A percentile compares a stretch with the other conserved stretches of the same genome.
Evolutionary conservation across 140 eudicot species (phyloP).

Genomic region (Bidens hawaiensis): DNA sequence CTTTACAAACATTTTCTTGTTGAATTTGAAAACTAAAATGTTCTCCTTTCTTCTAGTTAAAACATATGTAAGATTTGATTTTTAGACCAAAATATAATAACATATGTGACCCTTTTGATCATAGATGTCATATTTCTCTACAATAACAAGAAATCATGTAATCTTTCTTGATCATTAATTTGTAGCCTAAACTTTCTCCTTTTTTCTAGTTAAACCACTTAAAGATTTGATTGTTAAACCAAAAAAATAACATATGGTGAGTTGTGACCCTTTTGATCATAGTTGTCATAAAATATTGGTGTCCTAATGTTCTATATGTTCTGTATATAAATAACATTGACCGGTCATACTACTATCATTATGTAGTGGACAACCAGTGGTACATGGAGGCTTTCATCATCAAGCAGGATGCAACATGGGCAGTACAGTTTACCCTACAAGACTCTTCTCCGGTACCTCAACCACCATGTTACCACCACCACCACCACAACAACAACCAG

Average conservation of each 20-base stretch:
- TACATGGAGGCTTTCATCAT: conserved; percentile 63
- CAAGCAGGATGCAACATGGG: conserved; percentile 41
- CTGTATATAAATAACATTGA: background rate
- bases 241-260: too few species aligned
- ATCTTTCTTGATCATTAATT: too few species aligned
- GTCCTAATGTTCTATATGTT: conserved; percentile 9
- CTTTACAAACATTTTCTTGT: too few species aligned
- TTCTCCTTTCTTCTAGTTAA: too few species aligned
- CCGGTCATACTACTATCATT: background rate
- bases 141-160: too few species aligned
- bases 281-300: background rate
- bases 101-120: too few species aligned
- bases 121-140: too few species aligned
- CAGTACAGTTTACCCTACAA: conserved; percentile 49
- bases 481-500: conserved; percentile 28
- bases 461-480: conserved; percentile 31
- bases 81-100: background rate
- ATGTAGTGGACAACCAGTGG: conserved; percentile 53
- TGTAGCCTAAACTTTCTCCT: too few species aligned
- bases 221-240: too few species aligned
- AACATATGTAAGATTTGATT: too few species aligned
- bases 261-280: background rate
- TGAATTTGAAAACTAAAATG: too few species aligned
- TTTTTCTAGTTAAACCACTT: too few species aligned
- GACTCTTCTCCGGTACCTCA: conserved; percentile 40